phyloP scores from a whole-genome alignment of 2,329 filamentous ascomycete species.

The Aspergillus japonicus region DNA sequence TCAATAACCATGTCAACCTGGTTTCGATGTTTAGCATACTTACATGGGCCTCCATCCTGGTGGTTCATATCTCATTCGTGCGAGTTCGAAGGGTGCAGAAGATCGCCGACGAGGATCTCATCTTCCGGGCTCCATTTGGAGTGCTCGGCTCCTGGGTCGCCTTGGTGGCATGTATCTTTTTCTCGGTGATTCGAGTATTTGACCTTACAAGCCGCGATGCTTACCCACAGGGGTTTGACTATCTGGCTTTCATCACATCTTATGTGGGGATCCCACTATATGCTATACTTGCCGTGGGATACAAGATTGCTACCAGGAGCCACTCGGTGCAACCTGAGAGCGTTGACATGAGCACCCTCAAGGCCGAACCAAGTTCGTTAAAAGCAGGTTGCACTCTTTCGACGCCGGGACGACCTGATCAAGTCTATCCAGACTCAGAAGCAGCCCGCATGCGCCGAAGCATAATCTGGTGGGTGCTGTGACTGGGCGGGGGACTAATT shows the following conservation, averaged over 20 bases:
- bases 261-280: conserved; percentile 76
- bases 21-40: conserved; percentile 65
- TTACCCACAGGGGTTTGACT: conserved; percentile 58
- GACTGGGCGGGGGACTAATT: background rate
- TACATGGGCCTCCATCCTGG: conserved; percentile 66
- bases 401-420: background rate
- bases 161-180: conserved; percentile 67
- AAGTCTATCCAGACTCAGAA: background rate
- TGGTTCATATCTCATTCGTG: conserved; percentile 66
- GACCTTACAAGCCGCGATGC: conserved; percentile 58
- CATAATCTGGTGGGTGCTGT: background rate
- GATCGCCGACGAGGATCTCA: conserved; percentile 55
- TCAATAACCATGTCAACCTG: conserved; percentile 65
- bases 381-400: background rate
- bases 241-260: conserved; percentile 71
- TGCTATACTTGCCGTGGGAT: conserved; percentile 64
- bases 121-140: conserved; percentile 69
- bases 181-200: conserved; percentile 79
- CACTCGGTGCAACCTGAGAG: conserved; percentile 56
- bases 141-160: conserved; percentile 65
- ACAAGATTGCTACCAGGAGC: conserved; percentile 58
- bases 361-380: conserved; percentile 44
- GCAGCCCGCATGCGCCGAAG: background rate
- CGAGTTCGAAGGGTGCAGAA: conserved; percentile 60
- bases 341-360: conserved; percentile 68